phyloP scores from a whole-genome alignment of 2,329 filamentous ascomycete species.

The Daldinia sp. region DNA sequence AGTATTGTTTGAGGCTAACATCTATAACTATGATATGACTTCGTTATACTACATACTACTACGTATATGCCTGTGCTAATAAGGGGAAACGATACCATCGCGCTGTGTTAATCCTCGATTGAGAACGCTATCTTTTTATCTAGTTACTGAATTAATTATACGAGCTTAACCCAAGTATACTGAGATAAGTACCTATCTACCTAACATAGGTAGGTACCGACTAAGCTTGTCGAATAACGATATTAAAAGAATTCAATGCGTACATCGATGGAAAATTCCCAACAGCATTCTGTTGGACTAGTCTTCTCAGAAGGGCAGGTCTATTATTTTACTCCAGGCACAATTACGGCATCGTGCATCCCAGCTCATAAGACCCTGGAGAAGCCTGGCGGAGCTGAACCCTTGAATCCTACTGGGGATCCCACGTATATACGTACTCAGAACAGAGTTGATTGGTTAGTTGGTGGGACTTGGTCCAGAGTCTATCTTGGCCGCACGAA shows the following conservation, averaged over 20 bases:
- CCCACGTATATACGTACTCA: slow-evolving; percentile 2
- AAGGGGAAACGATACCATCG: neutral
- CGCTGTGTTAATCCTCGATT: neutral
- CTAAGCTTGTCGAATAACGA: neutral
- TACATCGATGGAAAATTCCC: neutral
- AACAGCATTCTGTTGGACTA: slow-evolving; percentile 4
- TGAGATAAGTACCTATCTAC: too few species aligned
- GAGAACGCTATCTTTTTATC: neutral
- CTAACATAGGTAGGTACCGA: neutral
- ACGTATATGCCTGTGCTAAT: too few species aligned
- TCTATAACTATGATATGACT: neutral
- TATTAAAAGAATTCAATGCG: neutral
- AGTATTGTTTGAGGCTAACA: neutral
- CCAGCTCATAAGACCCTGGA: slow-evolving; percentile 16
- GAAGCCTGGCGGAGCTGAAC: slow-evolving; percentile 29
- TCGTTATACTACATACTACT: neutral
- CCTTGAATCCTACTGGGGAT: slow-evolving; percentile 14
- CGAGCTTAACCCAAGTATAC: too few species aligned
- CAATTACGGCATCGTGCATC: slow-evolving; percentile 37
- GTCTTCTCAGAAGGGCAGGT: slow-evolving; percentile 29
- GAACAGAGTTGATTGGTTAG: slow-evolving; percentile 14
- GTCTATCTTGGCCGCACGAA: slow-evolving; percentile 12
- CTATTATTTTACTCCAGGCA: slow-evolving; percentile 15
- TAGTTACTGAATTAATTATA: too few species aligned
- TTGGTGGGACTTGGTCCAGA: slow-evolving; percentile 30